phyloP scores from a whole-genome alignment of 176 grass and related monocot genomes.

The Bothriochloa decipiens region DNA sequence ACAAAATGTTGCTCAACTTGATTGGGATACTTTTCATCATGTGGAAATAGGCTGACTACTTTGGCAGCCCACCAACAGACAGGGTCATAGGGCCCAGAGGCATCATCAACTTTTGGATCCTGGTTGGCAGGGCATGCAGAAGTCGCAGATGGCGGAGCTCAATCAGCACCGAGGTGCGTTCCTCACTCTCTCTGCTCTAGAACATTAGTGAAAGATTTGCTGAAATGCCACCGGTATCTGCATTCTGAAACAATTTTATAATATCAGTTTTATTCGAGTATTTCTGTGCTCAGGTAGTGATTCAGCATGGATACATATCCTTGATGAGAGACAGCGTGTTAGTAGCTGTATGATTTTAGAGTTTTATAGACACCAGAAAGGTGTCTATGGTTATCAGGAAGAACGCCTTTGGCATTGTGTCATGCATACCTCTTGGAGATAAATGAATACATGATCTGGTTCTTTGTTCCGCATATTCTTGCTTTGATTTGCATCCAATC shows the following conservation, averaged over 20 bases:
- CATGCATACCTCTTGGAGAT: neutral
- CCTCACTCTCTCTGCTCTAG: too few species aligned
- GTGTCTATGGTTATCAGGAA: neutral
- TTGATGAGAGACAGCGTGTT: neutral
- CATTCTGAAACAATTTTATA: neutral
- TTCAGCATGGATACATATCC: neutral
- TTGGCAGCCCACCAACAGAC: neutral
- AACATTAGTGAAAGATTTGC: too few species aligned
- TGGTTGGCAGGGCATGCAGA: too few species aligned
- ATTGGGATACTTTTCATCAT: neutral
- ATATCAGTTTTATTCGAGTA: neutral
- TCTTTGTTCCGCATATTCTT: neutral
- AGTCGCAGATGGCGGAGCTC: neutral
- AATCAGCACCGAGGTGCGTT: too few species aligned
- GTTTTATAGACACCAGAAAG: too few species aligned
- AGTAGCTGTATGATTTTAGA: neutral
- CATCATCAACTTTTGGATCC: neutral
- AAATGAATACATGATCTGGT: neutral
- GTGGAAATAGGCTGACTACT: neutral
- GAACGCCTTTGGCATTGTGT: neutral
- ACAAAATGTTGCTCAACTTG: neutral
- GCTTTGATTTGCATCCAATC: neutral
- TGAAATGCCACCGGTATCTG: neutral
- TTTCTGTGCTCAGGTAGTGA: neutral
- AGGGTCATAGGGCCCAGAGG: conserved; percentile 1